Evolutionary conservation across 139 green algal genomes (phyloP).

Genomic region (Chlorella sp.): DNA sequence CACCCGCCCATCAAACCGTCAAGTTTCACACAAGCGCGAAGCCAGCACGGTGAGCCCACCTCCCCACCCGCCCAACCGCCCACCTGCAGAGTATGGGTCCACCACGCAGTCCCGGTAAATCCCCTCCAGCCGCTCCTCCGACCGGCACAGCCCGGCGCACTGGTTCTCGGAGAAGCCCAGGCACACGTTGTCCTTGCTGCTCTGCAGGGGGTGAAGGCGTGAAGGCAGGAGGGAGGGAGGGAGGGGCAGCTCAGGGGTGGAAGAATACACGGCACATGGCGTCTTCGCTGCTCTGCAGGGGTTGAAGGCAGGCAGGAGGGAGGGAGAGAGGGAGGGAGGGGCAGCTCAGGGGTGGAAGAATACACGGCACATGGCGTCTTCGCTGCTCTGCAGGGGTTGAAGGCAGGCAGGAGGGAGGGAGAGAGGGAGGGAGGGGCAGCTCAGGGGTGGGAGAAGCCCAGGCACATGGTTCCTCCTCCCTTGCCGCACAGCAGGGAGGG

Average conservation of each 20-base stretch:
- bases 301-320: neutral
- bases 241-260: neutral
- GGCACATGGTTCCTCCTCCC: too few species aligned
- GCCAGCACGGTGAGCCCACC: too few species aligned
- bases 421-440: neutral
- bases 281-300: conserved; percentile 35
- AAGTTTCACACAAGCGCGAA: too few species aligned
- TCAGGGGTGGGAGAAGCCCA: neutral
- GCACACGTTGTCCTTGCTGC: conserved; percentile 44
- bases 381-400: conserved; percentile 32
- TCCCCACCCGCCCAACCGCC: neutral
- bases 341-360: neutral
- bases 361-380: neutral
- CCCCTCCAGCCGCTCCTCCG: conserved; percentile 52
- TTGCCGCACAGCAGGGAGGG: too few species aligned
- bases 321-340: neutral
- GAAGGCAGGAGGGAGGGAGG: neutral
- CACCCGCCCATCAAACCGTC: neutral
- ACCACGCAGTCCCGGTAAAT: conserved; percentile 55
- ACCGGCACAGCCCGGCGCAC: conserved; percentile 60
- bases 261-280: neutral
- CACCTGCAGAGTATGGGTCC: conserved; percentile 40
- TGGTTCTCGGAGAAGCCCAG: conserved; percentile 58
- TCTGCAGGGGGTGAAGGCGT: conserved; percentile 32
- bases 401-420: neutral